phyloP scores from a whole-genome alignment of 108 stramenopile genomes.

The Cyclostephanos invisitatus region DNA sequence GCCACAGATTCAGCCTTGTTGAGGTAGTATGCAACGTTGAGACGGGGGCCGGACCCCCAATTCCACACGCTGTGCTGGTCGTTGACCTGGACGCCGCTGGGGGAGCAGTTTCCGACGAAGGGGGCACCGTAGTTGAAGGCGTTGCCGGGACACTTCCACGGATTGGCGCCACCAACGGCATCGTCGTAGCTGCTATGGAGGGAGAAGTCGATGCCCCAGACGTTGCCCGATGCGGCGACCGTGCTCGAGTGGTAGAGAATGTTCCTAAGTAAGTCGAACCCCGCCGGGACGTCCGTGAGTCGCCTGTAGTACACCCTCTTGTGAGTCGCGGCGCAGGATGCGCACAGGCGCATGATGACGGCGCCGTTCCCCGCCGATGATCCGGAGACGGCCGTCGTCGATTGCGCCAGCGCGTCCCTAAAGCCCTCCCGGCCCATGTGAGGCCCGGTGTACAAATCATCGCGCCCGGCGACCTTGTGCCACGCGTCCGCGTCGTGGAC shows the following conservation, averaged over 20 bases:
- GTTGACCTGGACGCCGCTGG: conserved; percentile 13
- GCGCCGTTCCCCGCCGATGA: conserved; percentile 11
- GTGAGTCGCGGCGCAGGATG: conserved; percentile 25
- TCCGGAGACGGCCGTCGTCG: conserved; percentile 1
- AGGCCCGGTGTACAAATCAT: background rate
- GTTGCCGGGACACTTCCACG: conserved; percentile 41
- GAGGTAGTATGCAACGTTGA: conserved; percentile 32
- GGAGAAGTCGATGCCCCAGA: conserved; percentile 40
- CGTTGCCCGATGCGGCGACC: conserved; percentile 15
- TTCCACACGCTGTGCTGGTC: conserved; percentile 21
- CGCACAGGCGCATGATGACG: conserved; percentile 32
- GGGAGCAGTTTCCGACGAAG: conserved; percentile 35
- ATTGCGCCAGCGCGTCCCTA: conserved; percentile 10
- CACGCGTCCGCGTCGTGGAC: conserved; percentile 19
- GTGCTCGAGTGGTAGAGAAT: conserved; percentile 33
- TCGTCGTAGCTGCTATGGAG: conserved; percentile 47
- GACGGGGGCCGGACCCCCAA: background rate
- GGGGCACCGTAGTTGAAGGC: conserved; percentile 27
- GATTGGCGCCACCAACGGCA: conserved; percentile 29
- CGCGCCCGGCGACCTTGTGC: conserved; percentile 40
- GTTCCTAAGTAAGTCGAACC: conserved; percentile 31
- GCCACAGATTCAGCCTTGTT: conserved; percentile 15
- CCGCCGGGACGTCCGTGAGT: conserved; percentile 30
- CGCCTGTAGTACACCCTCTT: conserved; percentile 46
- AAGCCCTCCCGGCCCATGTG: conserved; percentile 34